These are phyloP conservation scores for Wickerhamomyces sp. DNA, from an alignment of 1,139 yeast species.

Conservation along the genomic window DNA sequence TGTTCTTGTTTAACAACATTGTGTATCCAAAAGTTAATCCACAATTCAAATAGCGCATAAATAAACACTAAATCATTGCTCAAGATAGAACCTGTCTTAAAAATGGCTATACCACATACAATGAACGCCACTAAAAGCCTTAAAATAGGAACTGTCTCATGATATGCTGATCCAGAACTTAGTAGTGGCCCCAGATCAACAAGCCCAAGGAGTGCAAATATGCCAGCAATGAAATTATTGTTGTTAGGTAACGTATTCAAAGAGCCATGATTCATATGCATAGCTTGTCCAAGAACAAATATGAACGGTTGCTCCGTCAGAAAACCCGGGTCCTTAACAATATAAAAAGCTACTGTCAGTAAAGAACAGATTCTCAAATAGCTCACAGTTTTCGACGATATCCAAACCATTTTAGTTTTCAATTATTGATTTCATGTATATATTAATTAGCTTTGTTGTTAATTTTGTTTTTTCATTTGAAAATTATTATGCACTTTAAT, in stretches of 20 bases:
- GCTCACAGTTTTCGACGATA: slow-evolving; percentile 22
- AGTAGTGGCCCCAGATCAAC: slow-evolving; percentile 56
- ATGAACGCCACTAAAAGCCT: slow-evolving; percentile 56
- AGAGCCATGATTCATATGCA: slow-evolving; percentile 33
- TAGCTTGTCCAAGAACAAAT: slow-evolving; percentile 50
- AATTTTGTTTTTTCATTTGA: slow-evolving; percentile 36
- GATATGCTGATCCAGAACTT: slow-evolving; percentile 50
- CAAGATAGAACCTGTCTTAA: slow-evolving; percentile 21
- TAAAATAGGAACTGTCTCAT: slow-evolving; percentile 65
- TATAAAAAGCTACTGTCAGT: slow-evolving; percentile 37
- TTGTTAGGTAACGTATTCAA: slow-evolving; percentile 22
- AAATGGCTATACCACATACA: slow-evolving; percentile 37
- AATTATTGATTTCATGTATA: background rate
- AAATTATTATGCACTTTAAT: too few species aligned
- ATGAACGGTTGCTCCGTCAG: slow-evolving; percentile 41
- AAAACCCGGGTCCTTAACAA: slow-evolving; percentile 33
- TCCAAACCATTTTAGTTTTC: slow-evolving; percentile 13
- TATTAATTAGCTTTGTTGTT: slow-evolving; percentile 5
- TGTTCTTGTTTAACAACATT: slow-evolving; percentile 64
- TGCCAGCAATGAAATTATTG: slow-evolving; percentile 32
- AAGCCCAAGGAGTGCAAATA: slow-evolving; percentile 41
- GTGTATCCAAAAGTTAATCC: slow-evolving; percentile 65
- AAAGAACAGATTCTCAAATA: slow-evolving; percentile 39
- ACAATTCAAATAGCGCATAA: slow-evolving; percentile 62
- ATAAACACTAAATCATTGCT: slow-evolving; percentile 62